Evolutionary conservation across 257 asterid species (phyloP), one percentile per base, ranked within the genome.

Genomic region (Eucommia ulmoides): DNA sequence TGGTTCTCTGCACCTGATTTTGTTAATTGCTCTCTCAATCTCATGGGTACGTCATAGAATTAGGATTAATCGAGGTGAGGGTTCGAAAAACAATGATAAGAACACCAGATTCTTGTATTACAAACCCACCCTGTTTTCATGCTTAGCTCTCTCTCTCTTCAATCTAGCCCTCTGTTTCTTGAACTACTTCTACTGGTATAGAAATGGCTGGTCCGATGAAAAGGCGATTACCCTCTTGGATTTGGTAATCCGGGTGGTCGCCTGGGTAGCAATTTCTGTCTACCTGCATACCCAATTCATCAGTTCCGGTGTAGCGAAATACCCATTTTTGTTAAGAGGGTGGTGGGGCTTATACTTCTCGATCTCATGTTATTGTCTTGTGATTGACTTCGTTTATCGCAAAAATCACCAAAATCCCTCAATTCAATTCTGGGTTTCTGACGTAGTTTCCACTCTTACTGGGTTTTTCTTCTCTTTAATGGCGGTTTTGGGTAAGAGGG

Each of bases 341-440:
- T 88, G 95, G 86, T 88, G 91, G 87, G 84, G 67, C 20, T 5
- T 72, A 62, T 75, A 73, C 75, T 68, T 84, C 57, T 57, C 44
- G 18, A 24, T 72, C 1, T 84, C 95, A 49, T 77, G 86, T 50
- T 88, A 74, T 63, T 77, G 77, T 63, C 61, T 88, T 17, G 89
- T 63, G 11, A 53, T 60, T 20, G 97, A 88, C 67, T 23, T 79
- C 25, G 45, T 81, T 49, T 68, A 72, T 61, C 64, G 56, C 56
- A 24, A 48, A 65, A 72, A 71, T 51, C 70, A 65, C 50, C 74
- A 29, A 22, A 20, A 26, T 66, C 59, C 74, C 14, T 63, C 78
- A 4, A 33, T 66, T 44, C 49, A 64, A 41, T 70, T 79, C 65
- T 81, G 86, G 93, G 62, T 50, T n/a, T 81, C 95, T 52, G 97